Percentiles rank a stretch among this genome's conserved stretches.
These are phyloP conservation scores for Gnomoniopsis smithogilvyi DNA, from an alignment of 2,329 filamentous ascomycete genomes.

Conservation along the genomic window DNA sequence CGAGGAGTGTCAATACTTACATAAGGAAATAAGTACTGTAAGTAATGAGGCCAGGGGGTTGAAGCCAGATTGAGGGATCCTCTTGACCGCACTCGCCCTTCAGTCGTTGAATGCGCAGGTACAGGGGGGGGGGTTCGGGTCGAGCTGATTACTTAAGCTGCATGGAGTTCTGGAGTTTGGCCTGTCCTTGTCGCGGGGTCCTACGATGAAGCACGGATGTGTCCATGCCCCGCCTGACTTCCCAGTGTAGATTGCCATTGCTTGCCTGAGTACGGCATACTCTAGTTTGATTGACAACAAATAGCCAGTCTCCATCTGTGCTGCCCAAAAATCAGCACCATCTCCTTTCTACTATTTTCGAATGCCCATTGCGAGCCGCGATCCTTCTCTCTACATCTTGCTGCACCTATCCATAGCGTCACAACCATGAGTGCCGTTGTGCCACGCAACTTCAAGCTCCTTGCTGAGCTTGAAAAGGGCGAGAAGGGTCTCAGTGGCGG, in stretches of 20 bases:
- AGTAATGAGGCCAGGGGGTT: background rate
- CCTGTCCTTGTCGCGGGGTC: no score
- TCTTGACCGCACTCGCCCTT: background rate
- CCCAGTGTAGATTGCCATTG: no score
- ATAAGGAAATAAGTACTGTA: no score
- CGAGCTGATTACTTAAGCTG: background rate
- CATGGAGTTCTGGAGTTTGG: background rate
- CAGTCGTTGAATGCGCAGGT: background rate
- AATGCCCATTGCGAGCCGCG: background rate
- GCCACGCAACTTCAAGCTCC: constrained; percentile 90
- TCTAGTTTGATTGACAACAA: background rate
- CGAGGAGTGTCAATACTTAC: background rate
- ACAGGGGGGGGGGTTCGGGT: background rate
- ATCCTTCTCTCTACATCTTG: background rate
- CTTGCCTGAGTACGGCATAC: background rate
- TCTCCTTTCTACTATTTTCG: background rate
- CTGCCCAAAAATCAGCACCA: background rate
- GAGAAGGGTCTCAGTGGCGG: constrained; percentile 95
- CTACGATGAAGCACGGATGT: no score
- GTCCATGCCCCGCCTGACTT: background rate
- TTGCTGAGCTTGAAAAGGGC: constrained; percentile 98
- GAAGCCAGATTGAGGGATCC: background rate
- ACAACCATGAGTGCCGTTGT: constrained; percentile 44
- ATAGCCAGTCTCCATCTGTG: background rate
- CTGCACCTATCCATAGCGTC: background rate